A percentile compares a stretch with the other conserved stretches of the same genome.
Conservation (phyloP, 2,329 filamentous ascomycete genomes). For the Calonectria hongkongensis region DNA sequence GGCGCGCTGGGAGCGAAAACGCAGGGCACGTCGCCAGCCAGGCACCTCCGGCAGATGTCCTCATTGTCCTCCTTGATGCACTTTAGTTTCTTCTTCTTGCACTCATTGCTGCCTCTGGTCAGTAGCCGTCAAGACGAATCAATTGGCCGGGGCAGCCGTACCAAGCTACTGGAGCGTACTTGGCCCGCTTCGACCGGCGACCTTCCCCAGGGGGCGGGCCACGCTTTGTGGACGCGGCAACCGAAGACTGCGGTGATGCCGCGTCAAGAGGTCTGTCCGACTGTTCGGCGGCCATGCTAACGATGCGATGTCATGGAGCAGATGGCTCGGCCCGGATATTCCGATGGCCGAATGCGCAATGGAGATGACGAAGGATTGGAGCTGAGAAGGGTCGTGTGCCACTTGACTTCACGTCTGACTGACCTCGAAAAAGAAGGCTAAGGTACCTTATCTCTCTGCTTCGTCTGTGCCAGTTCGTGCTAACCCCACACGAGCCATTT, state of each 20-base stretch:
- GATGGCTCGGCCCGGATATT: constrained; percentile 16
- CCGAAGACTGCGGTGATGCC: constrained; percentile 33
- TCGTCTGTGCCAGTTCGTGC: background rate
- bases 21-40: constrained; percentile 52
- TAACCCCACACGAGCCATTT: constrained; percentile 25
- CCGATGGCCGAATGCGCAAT: constrained; percentile 20
- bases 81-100: constrained; percentile 64
- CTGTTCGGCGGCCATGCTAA: constrained; percentile 32
- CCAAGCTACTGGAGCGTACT: constrained; percentile 62
- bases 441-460: constrained; percentile 3
- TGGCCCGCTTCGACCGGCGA: constrained; percentile 57
- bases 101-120: constrained; percentile 58
- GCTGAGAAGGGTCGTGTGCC: background rate
- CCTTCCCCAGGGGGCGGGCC: constrained; percentile 12
- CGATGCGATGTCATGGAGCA: constrained; percentile 15
- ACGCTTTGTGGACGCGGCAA: constrained; percentile 32
- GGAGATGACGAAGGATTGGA: background rate
- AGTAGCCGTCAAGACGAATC: constrained; percentile 3
- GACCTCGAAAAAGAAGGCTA: background rate
- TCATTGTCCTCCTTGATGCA: constrained; percentile 56
- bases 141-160: constrained; percentile 42
- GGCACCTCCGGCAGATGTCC: constrained; percentile 56
- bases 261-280: constrained; percentile 13
- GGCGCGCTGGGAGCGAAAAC: constrained; percentile 44
- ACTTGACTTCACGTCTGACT: background rate